Evolutionary conservation across 2,329 filamentous ascomycete genomes (phyloP).

Genomic region (Thielaviopsis punctulata): DNA sequence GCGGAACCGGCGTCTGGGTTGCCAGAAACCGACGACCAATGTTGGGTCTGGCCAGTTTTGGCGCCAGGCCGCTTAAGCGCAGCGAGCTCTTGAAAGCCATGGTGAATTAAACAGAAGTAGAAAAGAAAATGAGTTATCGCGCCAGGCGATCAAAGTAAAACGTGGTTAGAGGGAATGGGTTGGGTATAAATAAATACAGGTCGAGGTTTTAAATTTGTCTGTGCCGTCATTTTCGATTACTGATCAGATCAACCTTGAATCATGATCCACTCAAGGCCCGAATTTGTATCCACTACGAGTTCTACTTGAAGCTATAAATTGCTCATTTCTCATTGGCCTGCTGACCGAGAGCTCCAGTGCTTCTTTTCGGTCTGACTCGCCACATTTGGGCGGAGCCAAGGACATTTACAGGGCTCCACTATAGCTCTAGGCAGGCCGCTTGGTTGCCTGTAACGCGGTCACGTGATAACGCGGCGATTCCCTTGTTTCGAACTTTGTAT

Average conservation of each 20-base stretch:
- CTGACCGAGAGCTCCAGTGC: neutral
- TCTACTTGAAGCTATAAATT: neutral
- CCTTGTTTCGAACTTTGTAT: too few relatives aligned
- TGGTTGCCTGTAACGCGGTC: neutral
- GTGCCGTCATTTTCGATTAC: too few relatives aligned
- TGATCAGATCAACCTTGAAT: too few relatives aligned
- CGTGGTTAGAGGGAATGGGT: neutral
- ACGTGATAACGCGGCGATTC: neutral
- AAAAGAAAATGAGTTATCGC: too few relatives aligned
- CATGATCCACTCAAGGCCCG: too few relatives aligned
- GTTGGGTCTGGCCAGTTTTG: constrained; percentile 16
- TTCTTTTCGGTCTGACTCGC: neutral
- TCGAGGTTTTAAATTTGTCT: too few relatives aligned
- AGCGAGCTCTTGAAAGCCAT: constrained; percentile 21
- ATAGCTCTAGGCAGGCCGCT: neutral
- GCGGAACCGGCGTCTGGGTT: constrained; percentile 34
- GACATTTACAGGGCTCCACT: neutral
- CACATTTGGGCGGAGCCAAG: neutral
- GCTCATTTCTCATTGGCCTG: neutral
- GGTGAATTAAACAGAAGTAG: constrained; percentile 10
- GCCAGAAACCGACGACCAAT: constrained; percentile 18
- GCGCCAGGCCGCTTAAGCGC: constrained; percentile 12
- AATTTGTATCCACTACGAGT: too few relatives aligned
- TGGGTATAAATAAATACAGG: too few relatives aligned
- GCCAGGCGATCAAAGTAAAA: neutral